Conservation (phyloP, 192 early-diverging fungal genomes). For the Haplosporangium gracile region DNA sequence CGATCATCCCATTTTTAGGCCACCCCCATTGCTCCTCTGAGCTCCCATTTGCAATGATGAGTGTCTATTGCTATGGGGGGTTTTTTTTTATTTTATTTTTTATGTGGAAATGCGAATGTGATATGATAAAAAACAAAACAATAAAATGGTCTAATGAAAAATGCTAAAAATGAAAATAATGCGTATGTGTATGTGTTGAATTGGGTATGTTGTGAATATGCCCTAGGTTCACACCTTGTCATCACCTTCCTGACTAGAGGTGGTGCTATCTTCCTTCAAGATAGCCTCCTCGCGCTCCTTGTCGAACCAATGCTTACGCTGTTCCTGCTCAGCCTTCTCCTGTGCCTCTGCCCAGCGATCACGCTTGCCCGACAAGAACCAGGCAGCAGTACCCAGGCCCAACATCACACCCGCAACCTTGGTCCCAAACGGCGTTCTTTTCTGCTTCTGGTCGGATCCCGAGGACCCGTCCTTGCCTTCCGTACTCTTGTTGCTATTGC, state of each 20-base stretch:
- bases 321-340: conserved; percentile 4
- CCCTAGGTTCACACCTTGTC: background rate
- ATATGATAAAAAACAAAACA: background rate
- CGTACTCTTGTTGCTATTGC: background rate
- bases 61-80: background rate
- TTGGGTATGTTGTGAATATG: background rate
- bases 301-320: background rate
- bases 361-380: conserved; percentile 52
- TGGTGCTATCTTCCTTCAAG: background rate
- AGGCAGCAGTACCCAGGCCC: conserved; percentile 35
- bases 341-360: conserved; percentile 24
- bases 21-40: background rate
- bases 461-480: background rate
- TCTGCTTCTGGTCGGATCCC: background rate
- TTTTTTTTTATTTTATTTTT: background rate
- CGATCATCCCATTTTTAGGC: too few species aligned
- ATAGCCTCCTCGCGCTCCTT: background rate
- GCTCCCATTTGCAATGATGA: background rate
- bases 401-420: background rate
- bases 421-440: conserved; percentile 38
- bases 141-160: background rate
- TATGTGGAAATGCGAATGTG: background rate
- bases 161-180: background rate
- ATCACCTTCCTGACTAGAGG: background rate
- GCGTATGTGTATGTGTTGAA: background rate